Conservation (phyloP, 495 filamentous ascomycete species). For the Lepidopterella palustris region DNA sequence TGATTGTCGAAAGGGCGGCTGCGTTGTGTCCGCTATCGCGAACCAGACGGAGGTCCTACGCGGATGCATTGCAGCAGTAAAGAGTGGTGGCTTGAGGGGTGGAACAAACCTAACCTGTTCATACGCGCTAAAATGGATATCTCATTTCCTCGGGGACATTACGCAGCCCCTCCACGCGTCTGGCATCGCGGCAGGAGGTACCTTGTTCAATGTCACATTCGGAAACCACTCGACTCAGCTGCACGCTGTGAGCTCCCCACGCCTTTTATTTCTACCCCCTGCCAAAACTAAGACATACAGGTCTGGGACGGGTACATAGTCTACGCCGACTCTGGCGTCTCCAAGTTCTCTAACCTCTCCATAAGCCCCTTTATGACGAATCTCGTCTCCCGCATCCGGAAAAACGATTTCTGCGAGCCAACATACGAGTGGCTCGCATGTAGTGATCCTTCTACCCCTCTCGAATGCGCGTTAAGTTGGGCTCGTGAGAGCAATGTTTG, state of each 20-base stretch:
- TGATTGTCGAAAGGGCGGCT: conserved; percentile 28
- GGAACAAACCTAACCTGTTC: conserved; percentile 30
- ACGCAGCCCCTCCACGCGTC: conserved; percentile 33
- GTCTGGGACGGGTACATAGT: conserved; percentile 34
- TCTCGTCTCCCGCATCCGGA: conserved; percentile 23
- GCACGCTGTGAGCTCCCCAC: conserved; percentile 13
- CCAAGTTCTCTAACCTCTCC: conserved; percentile 27
- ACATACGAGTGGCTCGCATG: conserved; percentile 26
- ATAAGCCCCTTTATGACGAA: conserved; percentile 28
- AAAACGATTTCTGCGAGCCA: conserved; percentile 29
- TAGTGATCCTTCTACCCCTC: conserved; percentile 27
- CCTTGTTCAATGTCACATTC: conserved; percentile 29
- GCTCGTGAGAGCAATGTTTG: conserved; percentile 29
- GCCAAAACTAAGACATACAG: conserved; percentile 13
- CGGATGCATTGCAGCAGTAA: conserved; percentile 27
- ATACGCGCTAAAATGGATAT: conserved; percentile 26
- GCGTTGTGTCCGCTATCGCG: conserved; percentile 31
- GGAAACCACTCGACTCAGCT: conserved; percentile 15
- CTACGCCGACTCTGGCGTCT: conserved; percentile 28
- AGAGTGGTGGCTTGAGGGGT: conserved; percentile 8
- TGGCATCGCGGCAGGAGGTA: conserved; percentile 28
- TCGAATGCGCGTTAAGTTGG: conserved; percentile 28
- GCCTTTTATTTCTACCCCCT: neutral
- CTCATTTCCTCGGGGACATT: conserved; percentile 28
- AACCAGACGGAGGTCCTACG: conserved; percentile 30